Base-by-base conservation (phyloP, 352 stramenopile genomes). In the Globisporangium cederbergense region DNA sequence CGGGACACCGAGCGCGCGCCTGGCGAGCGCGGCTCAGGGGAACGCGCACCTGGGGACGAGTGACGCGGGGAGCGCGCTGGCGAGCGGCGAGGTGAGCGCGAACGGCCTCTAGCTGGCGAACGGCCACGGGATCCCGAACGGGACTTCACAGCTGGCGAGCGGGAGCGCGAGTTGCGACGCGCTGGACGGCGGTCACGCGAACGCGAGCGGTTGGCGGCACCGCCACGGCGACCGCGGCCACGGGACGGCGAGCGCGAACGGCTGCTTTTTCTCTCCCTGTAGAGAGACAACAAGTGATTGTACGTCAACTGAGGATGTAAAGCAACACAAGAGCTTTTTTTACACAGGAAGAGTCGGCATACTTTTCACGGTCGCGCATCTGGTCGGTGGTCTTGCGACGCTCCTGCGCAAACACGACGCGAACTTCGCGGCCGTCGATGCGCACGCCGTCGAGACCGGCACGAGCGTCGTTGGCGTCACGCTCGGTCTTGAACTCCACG, bases 371-470 rank as follows among this genome's bases (percentile, higher is more conserved):
- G n/a, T 88, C 85, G 61, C 91, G 86, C 95, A 98, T 98, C 71
- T 98, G 91, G 60, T 96, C 88, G 9, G 95, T 96, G 16, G 91
- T 97, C 76, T 98, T 98, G 64, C 95, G 88, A 58, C 95, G 93
- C 71, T 98, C 93, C 73, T 98, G 95, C n/a, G 95, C 95, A 77
- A 98, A 98, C 45, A 98, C 92, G 14, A 98, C 95, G 71, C 96
- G 91, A 54, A 98, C 84, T 63, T 98, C 90, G 43, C 90, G 82
- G 58, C 95, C 95, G 58, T 98, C 96, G 60, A 98, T 89, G 52
- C 88, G 74, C 64, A 92, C 88, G 25, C 88, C 89, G 73, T 98
- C 91, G 70, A 98, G 82, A 64, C 93, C 92, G 63, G 94, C 85
- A 25, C 90, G 84, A 9, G 95, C 95, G 56, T 97, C 91, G 25